phyloP scores from a whole-genome alignment of 306 rosid genomes.

The peach (Prunus persica) region DNA sequence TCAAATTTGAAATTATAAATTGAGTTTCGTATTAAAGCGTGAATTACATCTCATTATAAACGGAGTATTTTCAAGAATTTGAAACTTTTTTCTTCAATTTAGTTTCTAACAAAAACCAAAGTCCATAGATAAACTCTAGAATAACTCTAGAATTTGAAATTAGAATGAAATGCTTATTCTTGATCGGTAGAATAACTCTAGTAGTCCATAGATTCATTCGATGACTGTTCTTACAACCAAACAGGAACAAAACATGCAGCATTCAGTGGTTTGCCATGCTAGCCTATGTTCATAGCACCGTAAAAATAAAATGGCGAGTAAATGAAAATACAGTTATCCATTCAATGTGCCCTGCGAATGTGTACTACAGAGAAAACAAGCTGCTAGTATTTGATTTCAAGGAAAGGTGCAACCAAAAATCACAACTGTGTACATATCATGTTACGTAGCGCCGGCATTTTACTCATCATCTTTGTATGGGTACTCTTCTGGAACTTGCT shows the following conservation, averaged over 20 bases:
- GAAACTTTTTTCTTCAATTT: too few species aligned
- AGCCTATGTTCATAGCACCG: background rate
- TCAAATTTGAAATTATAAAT: too few species aligned
- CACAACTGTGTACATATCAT: constrained; percentile 15
- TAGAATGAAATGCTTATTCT: too few species aligned
- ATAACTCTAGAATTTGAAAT: too few species aligned
- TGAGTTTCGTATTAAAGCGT: too few species aligned
- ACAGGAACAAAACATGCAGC: background rate
- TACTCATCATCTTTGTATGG: constrained; percentile 97
- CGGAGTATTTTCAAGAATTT: too few species aligned
- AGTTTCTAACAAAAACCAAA: too few species aligned
- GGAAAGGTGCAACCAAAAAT: background rate
- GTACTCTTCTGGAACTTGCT: constrained; percentile 96
- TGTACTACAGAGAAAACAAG: background rate
- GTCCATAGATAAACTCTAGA: too few species aligned
- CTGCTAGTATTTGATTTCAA: background rate
- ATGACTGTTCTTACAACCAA: background rate
- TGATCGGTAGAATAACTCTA: background rate
- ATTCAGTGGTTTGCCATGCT: background rate
- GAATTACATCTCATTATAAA: too few species aligned
- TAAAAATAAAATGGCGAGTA: background rate
- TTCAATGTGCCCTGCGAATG: background rate
- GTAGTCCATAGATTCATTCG: background rate
- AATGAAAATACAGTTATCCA: background rate
- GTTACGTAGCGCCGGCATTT: background rate